Evolutionary conservation across 768 basidiomycete genomes (phyloP), one percentile per base, ranked within the genome.

Genomic region (Amanita fuliginea): DNA sequence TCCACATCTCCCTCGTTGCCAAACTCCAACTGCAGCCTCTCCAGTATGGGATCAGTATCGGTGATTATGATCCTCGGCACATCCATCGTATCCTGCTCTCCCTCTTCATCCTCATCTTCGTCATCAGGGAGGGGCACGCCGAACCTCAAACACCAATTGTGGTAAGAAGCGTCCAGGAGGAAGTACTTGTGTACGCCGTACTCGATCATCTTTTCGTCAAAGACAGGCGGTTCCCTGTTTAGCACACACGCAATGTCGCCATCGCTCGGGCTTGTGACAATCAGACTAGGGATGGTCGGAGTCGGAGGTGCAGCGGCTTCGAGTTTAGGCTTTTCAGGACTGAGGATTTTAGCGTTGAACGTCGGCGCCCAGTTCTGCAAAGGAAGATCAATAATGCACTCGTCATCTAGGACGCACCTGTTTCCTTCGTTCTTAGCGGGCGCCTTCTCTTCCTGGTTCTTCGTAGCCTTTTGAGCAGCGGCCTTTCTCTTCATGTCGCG

Each of bases 181-280:
- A 39, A 40, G 24, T 36, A 7, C 19, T 47, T 47, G 46, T 47
- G 14, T 1, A 24, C 1, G 9, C 19, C 33, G 11, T 36, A 13
- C 2, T 13, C 19, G 13, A 47, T 47, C 8, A 34, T 11, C 9
- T 35, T 10, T 6, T 35, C 14, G 14, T 47, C 46, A 22, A 47
- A 47, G 3, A 11, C 32, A 0, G 18, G 9, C 7, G 18, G 18
- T 1, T 8, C 33, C 13, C n/a, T 35, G 11, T 36, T 7, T n/a
- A 6, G 4, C 21, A 35, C 9, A 5, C 1, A 6, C 3, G 10
- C 45, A 35, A 46, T 4, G 10, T 47, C 35, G 11, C 18, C 46
- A 11, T 47, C 22, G 22, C 46, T 48, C 14, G 47, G 47, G 9
- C 47, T 48, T 24, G 47, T 48, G 9, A 48, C 47, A 18, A 48